Evolutionary conservation across 176 grass and related monocot species (phyloP).

Genomic region (Bonia amplexicaulis): DNA sequence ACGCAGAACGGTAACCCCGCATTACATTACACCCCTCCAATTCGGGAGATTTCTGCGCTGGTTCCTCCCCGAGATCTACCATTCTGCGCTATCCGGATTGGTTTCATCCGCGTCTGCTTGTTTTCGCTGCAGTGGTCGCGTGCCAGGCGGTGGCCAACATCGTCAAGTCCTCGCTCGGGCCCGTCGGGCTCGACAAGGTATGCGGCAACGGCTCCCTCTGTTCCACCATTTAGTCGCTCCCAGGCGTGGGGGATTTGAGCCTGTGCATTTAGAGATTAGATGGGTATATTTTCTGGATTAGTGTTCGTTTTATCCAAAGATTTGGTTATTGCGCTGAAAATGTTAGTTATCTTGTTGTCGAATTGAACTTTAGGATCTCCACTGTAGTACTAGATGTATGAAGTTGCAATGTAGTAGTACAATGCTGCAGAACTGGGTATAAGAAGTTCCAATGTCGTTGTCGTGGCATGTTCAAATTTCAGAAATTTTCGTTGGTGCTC

Average conservation of each 20-base stretch:
- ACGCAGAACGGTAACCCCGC: slow-evolving; percentile 57
- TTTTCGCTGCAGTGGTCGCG: slow-evolving; percentile 45
- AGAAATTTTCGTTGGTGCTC: not conserved
- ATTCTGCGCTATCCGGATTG: not conserved
- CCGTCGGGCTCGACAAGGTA: slow-evolving; percentile 80
- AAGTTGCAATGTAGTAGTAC: not conserved
- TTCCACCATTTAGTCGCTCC: not conserved
- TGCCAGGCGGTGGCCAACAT: slow-evolving; percentile 74
- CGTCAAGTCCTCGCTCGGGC: slow-evolving; percentile 71
- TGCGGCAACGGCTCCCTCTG: not conserved
- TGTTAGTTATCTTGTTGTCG: not conserved
- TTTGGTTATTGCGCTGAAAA: not conserved
- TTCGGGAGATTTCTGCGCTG: not conserved
- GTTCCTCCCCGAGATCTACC: not conserved
- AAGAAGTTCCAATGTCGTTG: not conserved
- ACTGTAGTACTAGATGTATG: not conserved
- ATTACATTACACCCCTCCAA: not conserved
- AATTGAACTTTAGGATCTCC: not conserved
- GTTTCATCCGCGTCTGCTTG: not conserved
- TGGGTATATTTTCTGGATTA: not conserved
- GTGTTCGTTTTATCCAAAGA: not conserved
- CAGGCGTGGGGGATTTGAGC: not conserved
- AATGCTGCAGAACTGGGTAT: not conserved
- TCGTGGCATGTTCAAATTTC: not conserved
- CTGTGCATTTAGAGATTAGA: not conserved